These are phyloP conservation scores for Isabelozyma heimii DNA, from an alignment of 805 yeast species.

Conservation along the genomic window DNA sequence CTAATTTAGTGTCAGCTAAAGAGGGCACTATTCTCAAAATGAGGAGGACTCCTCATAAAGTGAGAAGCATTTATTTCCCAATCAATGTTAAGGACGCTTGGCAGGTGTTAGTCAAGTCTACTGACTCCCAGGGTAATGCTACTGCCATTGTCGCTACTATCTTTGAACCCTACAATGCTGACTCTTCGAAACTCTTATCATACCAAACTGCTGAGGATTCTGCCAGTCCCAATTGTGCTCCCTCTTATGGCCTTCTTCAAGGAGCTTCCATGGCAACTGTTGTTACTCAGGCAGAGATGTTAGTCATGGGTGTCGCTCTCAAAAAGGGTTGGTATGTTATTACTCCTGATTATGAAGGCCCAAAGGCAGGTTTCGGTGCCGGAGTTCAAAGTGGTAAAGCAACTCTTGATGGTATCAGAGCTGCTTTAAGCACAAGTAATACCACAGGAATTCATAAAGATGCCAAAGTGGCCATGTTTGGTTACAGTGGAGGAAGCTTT, in stretches of 20 bases:
- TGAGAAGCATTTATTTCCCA: conserved; percentile 14
- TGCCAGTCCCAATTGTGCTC: conserved; percentile 14
- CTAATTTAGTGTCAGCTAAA: conserved; percentile 15
- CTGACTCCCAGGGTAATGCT: conserved; percentile 13
- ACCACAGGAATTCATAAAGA: conserved; percentile 11
- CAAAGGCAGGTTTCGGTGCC: conserved; percentile 14
- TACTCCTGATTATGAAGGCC: conserved; percentile 19
- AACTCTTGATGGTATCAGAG: conserved; percentile 15
- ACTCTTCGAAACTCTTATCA: conserved; percentile 15
- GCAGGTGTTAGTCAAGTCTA: conserved; percentile 8
- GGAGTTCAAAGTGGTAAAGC: conserved; percentile 17
- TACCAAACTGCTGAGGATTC: conserved; percentile 20
- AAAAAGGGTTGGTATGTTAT: conserved; percentile 17
- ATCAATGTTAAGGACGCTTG: conserved; percentile 13
- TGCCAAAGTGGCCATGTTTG: conserved; percentile 18
- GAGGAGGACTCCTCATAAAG: conserved; percentile 15
- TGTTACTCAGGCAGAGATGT: conserved; percentile 11
- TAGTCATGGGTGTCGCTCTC: conserved; percentile 10
- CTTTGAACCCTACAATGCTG: conserved; percentile 18
- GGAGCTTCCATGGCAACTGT: conserved; percentile 10
- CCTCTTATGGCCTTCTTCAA: conserved; percentile 14
- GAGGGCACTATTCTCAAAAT: conserved; percentile 21
- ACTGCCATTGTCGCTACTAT: conserved; percentile 14
- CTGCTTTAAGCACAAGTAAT: conserved; percentile 8
- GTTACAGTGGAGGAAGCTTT: conserved; percentile 29